Percentiles rank a stretch among this genome's conserved stretches.
Conservation (phyloP, 2,329 filamentous ascomycete species). For the Botrytis tulipae region DNA sequence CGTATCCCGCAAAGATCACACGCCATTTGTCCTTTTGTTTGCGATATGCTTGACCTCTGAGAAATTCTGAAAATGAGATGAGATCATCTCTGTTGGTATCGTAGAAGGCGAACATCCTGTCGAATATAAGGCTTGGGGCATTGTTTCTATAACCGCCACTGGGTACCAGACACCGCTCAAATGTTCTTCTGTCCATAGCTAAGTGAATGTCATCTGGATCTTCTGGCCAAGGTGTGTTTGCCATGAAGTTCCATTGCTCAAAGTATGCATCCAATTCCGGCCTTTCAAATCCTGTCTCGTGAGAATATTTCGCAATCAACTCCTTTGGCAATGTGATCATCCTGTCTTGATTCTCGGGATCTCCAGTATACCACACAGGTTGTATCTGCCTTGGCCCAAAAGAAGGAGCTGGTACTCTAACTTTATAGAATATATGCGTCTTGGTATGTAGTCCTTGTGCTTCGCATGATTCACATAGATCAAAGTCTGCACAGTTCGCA, state of each 20-base stretch:
- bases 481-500: slow-evolving; percentile 92
- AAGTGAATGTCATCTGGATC: slow-evolving; percentile 76
- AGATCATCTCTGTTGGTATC: slow-evolving; percentile 85
- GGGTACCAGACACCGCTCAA: slow-evolving; percentile 85
- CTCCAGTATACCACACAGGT: slow-evolving; percentile 84
- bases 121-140: slow-evolving; percentile 85
- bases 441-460: slow-evolving; percentile 71
- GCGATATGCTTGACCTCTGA: slow-evolving; percentile 73
- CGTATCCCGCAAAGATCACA: slow-evolving; percentile 83
- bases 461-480: slow-evolving; percentile 93
- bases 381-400: slow-evolving; percentile 78
- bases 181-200: slow-evolving; percentile 89
- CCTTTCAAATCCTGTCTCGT: slow-evolving; percentile 75
- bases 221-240: slow-evolving; percentile 76
- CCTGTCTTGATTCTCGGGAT: slow-evolving; percentile 65
- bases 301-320: slow-evolving; percentile 66
- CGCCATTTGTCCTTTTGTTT: slow-evolving; percentile 67
- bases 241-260: slow-evolving; percentile 96
- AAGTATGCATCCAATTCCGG: slow-evolving; percentile 90
- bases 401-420: slow-evolving; percentile 83
- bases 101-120: slow-evolving; percentile 96
- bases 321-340: slow-evolving; percentile 60
- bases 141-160: slow-evolving; percentile 76
- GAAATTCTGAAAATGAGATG: slow-evolving; percentile 90
- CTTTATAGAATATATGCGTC: slow-evolving; percentile 96